A percentile compares a stretch with the other conserved stretches of the same genome.
Evolutionary conservation across 805 yeast genomes (phyloP).

Genomic region (Wickerhamomyces bisporus): DNA sequence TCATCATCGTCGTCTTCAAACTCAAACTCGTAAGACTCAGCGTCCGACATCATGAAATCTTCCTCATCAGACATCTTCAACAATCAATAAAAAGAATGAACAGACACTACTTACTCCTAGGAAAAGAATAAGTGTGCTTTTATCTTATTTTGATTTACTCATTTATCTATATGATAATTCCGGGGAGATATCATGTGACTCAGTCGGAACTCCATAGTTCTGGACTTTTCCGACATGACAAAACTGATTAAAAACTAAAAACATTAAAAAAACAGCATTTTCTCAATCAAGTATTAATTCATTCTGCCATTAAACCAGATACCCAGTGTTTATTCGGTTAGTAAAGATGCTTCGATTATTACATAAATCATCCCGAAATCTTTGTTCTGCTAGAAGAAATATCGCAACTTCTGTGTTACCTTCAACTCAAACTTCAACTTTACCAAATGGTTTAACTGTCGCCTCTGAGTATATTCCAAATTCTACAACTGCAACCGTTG

Average conservation of each 20-base stretch:
- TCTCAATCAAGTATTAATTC: background rate
- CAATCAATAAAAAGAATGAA: too few relatives aligned
- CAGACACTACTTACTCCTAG: too few relatives aligned
- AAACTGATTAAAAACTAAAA: too few relatives aligned
- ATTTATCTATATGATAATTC: too few relatives aligned
- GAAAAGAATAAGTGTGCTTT: too few relatives aligned
- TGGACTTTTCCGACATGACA: background rate
- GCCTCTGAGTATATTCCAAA: conserved; percentile 88
- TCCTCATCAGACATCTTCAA: conserved; percentile 22
- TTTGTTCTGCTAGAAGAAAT: background rate
- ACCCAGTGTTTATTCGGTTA: too few relatives aligned
- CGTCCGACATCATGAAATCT: conserved; percentile 27
- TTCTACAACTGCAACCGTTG: conserved; percentile 92
- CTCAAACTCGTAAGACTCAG: conserved; percentile 25
- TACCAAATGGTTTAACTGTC: conserved; percentile 90
- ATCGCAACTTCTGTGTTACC: conserved; percentile 25
- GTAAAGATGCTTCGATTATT: background rate
- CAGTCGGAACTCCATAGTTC: background rate
- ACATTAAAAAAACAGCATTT: background rate
- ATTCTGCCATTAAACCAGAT: background rate
- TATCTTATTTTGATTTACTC: too few relatives aligned
- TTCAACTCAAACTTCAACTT: conserved; percentile 59
- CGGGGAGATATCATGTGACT: background rate
- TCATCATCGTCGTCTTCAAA: conserved; percentile 21
- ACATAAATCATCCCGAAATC: background rate